Conservation (phyloP, 768 basidiomycete species). For the Boletus eberwhitei region DNA sequence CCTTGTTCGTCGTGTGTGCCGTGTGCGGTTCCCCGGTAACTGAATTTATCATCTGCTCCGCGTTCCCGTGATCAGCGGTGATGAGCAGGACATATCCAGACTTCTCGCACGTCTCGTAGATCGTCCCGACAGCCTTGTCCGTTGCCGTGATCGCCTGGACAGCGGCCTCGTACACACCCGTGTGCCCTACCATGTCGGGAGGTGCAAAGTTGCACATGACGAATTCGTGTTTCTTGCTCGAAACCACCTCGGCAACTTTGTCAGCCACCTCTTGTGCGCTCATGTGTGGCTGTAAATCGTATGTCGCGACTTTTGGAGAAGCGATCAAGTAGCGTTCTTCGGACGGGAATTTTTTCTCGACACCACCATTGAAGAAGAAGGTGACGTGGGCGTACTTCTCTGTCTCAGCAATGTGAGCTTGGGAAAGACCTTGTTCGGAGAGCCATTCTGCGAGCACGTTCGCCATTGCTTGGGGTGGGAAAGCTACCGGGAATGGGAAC, state of each 20-base stretch:
- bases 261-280: conserved; percentile 84
- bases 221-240: conserved; percentile 69
- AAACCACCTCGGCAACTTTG: conserved; percentile 86
- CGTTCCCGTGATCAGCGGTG: conserved; percentile 95
- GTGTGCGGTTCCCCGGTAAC: conserved; percentile 87
- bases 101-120: conserved; percentile 80
- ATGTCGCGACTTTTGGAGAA: conserved; percentile 92
- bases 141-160: conserved; percentile 86
- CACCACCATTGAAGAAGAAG: conserved; percentile 97
- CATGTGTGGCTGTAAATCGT: conserved; percentile 91
- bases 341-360: conserved; percentile 83
- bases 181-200: conserved; percentile 97
- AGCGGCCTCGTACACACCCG: conserved; percentile 87
- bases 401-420: conserved; percentile 95
- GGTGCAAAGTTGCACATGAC: conserved; percentile 99
- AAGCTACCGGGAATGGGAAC: conserved; percentile 86
- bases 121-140: conserved; percentile 83
- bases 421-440: conserved; percentile 70
- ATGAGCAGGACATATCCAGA: conserved; percentile 85
- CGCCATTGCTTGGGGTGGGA: conserved; percentile 92
- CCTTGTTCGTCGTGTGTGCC: conserved; percentile 83
- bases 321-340: conserved; percentile 88
- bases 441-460: conserved; percentile 96
- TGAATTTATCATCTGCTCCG: conserved; percentile 87
- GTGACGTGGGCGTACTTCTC: conserved; percentile 98